These are phyloP conservation scores for Trypanosoma brucei DNA, from an alignment of 208 protist species.

Conservation along the genomic window DNA sequence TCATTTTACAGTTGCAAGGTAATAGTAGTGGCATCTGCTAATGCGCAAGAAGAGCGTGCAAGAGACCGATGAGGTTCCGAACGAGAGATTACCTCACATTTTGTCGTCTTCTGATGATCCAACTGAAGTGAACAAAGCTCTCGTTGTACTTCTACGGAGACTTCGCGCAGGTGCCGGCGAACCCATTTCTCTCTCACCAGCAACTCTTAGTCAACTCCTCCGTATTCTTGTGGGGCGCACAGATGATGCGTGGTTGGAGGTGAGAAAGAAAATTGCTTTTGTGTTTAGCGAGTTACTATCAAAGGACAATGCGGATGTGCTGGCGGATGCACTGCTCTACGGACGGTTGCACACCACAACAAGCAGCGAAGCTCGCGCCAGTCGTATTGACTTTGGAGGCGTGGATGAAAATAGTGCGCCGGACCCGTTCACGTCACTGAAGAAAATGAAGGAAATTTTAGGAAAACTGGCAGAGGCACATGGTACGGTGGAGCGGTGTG, in stretches of 20 bases:
- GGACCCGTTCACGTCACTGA: background rate
- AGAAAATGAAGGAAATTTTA: conserved; percentile 15
- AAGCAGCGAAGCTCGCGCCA: conserved; percentile 12
- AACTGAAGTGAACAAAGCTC: conserved; percentile 1
- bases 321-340: conserved; percentile 38
- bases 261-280: conserved; percentile 34
- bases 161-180: conserved; percentile 1
- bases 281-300: conserved; percentile 29
- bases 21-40: background rate
- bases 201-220: conserved; percentile 14
- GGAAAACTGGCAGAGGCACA: conserved; percentile 26
- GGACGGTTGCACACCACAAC: conserved; percentile 11
- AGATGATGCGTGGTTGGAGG: conserved; percentile 25
- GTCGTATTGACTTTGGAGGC: conserved; percentile 10
- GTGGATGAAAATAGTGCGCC: background rate
- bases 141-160: conserved; percentile 12
- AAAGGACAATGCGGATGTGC: conserved; percentile 23
- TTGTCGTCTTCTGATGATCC: conserved; percentile 5
- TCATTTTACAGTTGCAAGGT: background rate
- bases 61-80: background rate
- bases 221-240: conserved; percentile 20
- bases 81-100: conserved; percentile 8
- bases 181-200: conserved; percentile 9
- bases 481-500: conserved; percentile 28
- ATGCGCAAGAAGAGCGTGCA: background rate